Evolutionary conservation across 495 filamentous ascomycete genomes (phyloP).

Genomic region (Neurospora tetrasperma): DNA sequence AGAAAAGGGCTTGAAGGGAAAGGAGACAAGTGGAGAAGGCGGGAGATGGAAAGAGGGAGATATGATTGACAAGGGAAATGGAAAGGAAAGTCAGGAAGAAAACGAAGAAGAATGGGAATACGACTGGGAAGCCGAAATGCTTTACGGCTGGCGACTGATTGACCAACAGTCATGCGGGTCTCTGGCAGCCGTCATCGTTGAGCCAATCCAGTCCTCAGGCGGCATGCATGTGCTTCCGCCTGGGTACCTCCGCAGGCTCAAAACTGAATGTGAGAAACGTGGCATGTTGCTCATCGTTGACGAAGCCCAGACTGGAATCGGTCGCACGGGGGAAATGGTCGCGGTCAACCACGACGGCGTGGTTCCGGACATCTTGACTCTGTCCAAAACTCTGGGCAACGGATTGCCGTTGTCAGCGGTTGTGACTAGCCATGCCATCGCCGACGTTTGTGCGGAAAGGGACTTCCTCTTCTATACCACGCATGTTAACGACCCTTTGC

Average conservation of each 20-base stretch:
- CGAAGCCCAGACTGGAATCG: constrained; percentile 46
- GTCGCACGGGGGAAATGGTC: constrained; percentile 41
- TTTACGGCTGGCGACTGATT: constrained; percentile 43
- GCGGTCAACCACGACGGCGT: constrained; percentile 39
- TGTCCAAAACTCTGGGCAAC: constrained; percentile 46
- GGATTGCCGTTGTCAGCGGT: constrained; percentile 44
- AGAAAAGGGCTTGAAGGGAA: constrained; percentile 36
- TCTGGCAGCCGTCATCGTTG: constrained; percentile 44
- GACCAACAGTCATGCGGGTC: constrained; percentile 44
- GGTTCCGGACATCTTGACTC: constrained; percentile 42
- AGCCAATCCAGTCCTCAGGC: constrained; percentile 42
- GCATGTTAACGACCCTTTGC: constrained; percentile 45
- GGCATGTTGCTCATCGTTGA: constrained; percentile 47
- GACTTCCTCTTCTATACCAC: constrained; percentile 32
- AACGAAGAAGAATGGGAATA: constrained; percentile 39
- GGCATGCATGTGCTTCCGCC: constrained; percentile 39
- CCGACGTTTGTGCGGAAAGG: constrained; percentile 23
- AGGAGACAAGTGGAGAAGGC: not conserved
- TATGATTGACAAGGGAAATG: constrained; percentile 22
- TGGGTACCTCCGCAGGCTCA: constrained; percentile 38
- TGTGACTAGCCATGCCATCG: constrained; percentile 39
- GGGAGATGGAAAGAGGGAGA: too few species aligned
- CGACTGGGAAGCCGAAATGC: constrained; percentile 47
- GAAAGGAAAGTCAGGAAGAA: constrained; percentile 27
- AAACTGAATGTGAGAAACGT: constrained; percentile 36